Conservation (phyloP, 2,329 filamentous ascomycete genomes). For the Calonectria pteridis region DNA sequence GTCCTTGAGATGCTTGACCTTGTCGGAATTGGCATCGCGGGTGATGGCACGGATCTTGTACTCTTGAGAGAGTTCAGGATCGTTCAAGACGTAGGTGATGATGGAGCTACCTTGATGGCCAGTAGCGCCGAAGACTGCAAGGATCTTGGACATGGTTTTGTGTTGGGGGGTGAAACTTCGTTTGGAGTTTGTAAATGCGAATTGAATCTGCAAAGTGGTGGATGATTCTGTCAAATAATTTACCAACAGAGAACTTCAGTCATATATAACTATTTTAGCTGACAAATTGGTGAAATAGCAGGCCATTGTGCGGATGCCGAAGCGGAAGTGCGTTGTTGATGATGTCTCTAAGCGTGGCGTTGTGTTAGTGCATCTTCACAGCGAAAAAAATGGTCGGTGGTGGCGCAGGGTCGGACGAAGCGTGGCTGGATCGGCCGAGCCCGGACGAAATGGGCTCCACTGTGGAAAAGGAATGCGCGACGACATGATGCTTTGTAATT, state of each 20-base stretch:
- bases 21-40: constrained; percentile 55
- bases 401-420: background rate
- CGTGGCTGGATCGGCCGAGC: background rate
- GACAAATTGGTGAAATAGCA: background rate
- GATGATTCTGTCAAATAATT: background rate
- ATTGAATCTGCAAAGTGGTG: background rate
- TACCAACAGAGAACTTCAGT: background rate
- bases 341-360: background rate
- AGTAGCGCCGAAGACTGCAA: constrained; percentile 65
- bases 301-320: background rate
- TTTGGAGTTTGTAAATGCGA: background rate
- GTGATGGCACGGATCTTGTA: constrained; percentile 65
- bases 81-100: constrained; percentile 57
- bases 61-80: constrained; percentile 57
- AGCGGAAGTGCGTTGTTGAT: background rate
- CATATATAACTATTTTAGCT: background rate
- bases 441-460: background rate
- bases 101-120: constrained; percentile 65
- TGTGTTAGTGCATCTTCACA: background rate
- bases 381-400: background rate
- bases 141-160: constrained; percentile 47
- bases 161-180: background rate
- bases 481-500: background rate
- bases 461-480: background rate
- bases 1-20: constrained; percentile 47